A percentile compares a stretch with the other conserved stretches of the same genome.
phyloP scores from a whole-genome alignment of 192 early-diverging fungal genomes.

The Obelidium mucronatum region DNA sequence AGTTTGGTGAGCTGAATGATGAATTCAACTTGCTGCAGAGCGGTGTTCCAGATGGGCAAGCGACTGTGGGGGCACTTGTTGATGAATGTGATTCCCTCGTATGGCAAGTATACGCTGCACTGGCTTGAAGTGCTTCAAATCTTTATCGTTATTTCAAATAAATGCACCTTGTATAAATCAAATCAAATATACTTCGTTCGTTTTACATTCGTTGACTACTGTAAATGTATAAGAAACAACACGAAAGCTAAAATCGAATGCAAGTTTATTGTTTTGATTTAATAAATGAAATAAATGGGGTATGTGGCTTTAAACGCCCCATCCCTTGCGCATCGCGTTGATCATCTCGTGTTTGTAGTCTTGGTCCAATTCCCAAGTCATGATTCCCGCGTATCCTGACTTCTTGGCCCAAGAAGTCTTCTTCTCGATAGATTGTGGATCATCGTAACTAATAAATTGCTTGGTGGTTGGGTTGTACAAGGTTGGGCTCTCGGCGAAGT shows the following conservation, averaged over 20 bases:
- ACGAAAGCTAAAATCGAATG: too few species aligned
- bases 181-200: too few species aligned
- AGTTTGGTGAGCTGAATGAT: neutral
- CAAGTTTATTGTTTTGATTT: too few species aligned
- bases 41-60: conserved; percentile 35
- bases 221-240: too few species aligned
- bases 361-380: conserved; percentile 34
- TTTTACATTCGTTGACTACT: too few species aligned
- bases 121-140: conserved; percentile 10
- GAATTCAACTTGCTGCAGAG: neutral
- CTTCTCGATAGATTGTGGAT: neutral
- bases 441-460: conserved; percentile 23
- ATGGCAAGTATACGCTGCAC: conserved; percentile 16
- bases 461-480: too few species aligned
- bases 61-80: conserved; percentile 21
- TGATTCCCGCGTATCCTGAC: conserved; percentile 5
- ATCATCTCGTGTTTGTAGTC: too few species aligned
- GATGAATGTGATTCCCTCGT: conserved; percentile 39
- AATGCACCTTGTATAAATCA: too few species aligned
- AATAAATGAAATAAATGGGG: too few species aligned
- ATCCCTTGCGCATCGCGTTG: too few species aligned
- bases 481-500: too few species aligned
- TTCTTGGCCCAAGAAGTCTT: conserved; percentile 25
- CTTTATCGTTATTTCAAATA: neutral
- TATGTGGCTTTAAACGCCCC: too few species aligned